A percentile compares a stretch with the other conserved stretches of the same genome.
These are phyloP conservation scores for Lumnitzera littorea DNA, from an alignment of 345 rosid species.

Conservation along the genomic window DNA sequence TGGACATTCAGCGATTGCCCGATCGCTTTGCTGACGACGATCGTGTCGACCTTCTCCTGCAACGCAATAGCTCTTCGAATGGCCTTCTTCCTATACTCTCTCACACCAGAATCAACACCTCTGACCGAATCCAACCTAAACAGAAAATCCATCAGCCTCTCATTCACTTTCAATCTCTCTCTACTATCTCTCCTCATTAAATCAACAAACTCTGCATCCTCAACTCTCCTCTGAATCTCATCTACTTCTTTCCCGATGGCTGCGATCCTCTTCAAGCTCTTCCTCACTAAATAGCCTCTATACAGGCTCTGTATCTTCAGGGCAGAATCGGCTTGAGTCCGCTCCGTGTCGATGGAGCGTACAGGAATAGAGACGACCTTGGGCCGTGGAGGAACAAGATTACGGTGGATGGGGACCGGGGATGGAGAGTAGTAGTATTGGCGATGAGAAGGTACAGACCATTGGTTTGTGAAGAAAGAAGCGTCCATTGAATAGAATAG, in stretches of 20 bases:
- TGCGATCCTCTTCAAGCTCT: constrained; percentile 34
- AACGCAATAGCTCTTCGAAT: constrained; percentile 44
- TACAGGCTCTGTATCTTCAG: constrained; percentile 48
- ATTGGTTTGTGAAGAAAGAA: constrained; percentile 16
- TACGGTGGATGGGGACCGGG: constrained; percentile 2
- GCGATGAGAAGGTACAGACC: constrained; percentile 13
- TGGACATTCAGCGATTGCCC: constrained; percentile 3
- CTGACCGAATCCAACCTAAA: constrained; percentile 46
- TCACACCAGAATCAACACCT: constrained; percentile 45
- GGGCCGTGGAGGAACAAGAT: constrained; percentile 6
- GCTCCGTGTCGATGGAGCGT: constrained; percentile 28
- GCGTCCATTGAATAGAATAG: constrained; percentile 22
- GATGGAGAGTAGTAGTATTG: constrained; percentile 5
- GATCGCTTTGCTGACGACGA: constrained; percentile 12
- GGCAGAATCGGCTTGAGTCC: constrained; percentile 23
- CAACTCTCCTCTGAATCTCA: constrained; percentile 35
- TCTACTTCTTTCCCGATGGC: constrained; percentile 30
- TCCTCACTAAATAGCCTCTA: constrained; percentile 53
- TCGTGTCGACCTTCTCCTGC: constrained; percentile 49
- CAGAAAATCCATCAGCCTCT: constrained; percentile 52
- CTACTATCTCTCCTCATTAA: constrained; percentile 26
- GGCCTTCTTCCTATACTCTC: constrained; percentile 46
- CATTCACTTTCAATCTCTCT: constrained; percentile 42
- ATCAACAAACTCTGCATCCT: constrained; percentile 19
- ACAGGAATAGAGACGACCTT: constrained; percentile 49